Base-by-base conservation (phyloP, 257 asterid species). In the Apocynum venetum region DNA sequence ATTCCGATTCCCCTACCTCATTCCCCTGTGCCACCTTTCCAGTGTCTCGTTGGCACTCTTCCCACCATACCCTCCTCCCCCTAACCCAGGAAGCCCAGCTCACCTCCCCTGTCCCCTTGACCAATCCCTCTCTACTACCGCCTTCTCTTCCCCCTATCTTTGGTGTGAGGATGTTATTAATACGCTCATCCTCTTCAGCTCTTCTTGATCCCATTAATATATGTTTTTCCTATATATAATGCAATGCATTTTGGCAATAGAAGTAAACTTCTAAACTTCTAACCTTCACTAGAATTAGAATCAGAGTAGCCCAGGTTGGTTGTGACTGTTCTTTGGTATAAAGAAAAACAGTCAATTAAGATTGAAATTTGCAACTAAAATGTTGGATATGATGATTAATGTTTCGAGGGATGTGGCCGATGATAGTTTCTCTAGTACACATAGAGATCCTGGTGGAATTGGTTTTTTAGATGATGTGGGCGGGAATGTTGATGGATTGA, bases 391-490 rank as follows among this genome's bases (percentile, higher is more conserved):
- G 25, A 38, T 15, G 71, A 65, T 38, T 38, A 65, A 17, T 38
- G 10, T 10, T 31, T 25, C 64, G 1, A 48, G 75, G 15, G 36
- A 6, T 4, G 1, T 49, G 38, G 49, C 1, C 3, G 57, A 72
- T 36, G 44, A 4, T 35, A 38, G 41, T 31, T 75, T 73, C 19
- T 46, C 8, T n/a, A 48, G 20, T 48, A 68, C 66, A 53, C 79
- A 78, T n/a, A 68, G 72, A 59, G 82, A 79, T n/a, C 80, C 86
- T 1, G 81, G 79, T 5, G 85, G 85, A 55, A 75, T 78, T 8
- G 79, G 83, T 41, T 84, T 78, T 55, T 4, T 84, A 57, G 84
- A 84, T 25, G 85, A 82, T 6, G 82, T 80, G 13, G 84, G 82
- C 0, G 86, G 85, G 20, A 79, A 65, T 51, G 85, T 82, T 8